Evolutionary conservation across 768 basidiomycete species (phyloP), one percentile per base, ranked within the genome.

Genomic region (Russula olivacea): DNA sequence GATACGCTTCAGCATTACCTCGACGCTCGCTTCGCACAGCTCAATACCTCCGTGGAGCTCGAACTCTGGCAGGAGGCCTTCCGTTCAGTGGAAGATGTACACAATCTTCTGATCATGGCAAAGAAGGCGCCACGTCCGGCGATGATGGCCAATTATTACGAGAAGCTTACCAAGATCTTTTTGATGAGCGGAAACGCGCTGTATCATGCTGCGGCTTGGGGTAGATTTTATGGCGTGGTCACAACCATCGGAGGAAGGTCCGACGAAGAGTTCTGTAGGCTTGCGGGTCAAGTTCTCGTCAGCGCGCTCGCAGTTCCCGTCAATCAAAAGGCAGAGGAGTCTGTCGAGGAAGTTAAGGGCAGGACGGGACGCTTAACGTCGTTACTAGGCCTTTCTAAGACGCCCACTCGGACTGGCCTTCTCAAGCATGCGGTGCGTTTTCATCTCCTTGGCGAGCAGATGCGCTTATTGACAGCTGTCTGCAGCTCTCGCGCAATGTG

Each of bases 61-160:
- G 96, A 99, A 76, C 82, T 99, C 30, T 99, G 96, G 96, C 95
- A 98, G 71, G 96, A 98, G 71, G 96, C 93, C 11, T 99, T 98
- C 83, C 89, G 96, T 64, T 93, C 93, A 47, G 93, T 98, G 64
- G 96, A 99, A 74, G 96, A 99, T 74, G 91, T 98, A 43, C 96
- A 98, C 78, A 93, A 94, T 70, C 82, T 98, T 40, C 84, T 99
- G 67, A 91, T 87, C 12, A 87, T 93, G 83, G 89, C 90, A 32
- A 96, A 96, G 74, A 96, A 94, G 75, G 85, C 91, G 0, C 92
- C 93, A 1, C 87, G 93, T 38, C 92, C 93, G 0, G 82, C 87
- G 14, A 96, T 98, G 93, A 98, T 98, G 95, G 93, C 93, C 63
- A 93, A 91, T 74, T 98, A 98, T 77, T 98, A 98, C 76, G 94